Evolutionary conservation across 257 asterid species (phyloP).

Genomic region (Capsicum chinense): DNA sequence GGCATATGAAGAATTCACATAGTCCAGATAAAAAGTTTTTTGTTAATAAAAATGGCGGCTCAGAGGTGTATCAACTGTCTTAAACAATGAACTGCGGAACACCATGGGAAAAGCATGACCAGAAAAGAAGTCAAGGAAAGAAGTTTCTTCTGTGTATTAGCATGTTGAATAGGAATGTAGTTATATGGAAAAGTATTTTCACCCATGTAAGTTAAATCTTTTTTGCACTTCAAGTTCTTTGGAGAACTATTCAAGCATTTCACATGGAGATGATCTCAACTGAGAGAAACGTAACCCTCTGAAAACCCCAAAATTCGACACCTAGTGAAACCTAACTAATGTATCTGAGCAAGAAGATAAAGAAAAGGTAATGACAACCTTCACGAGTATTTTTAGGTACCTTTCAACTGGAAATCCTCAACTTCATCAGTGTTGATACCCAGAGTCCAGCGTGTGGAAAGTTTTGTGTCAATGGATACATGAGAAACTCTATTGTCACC

Average conservation of each 20-base stretch:
- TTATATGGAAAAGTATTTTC: not conserved
- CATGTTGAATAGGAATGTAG: constrained; percentile 18
- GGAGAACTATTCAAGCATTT: constrained; percentile 1
- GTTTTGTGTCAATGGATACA: constrained; percentile 58
- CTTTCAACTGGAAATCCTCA: constrained; percentile 83
- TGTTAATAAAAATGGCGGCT: not conserved
- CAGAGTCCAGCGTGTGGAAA: constrained; percentile 86
- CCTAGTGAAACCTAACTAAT: constrained; percentile 13
- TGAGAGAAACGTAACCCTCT: not conserved
- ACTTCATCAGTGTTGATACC: constrained; percentile 74
- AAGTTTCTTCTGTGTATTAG: not conserved
- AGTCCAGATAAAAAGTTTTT: not conserved
- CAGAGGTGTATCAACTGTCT: constrained; percentile 6
- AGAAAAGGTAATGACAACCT: not conserved
- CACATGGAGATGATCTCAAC: not conserved
- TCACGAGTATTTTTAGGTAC: constrained; percentile 40
- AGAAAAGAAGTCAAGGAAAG: not conserved
- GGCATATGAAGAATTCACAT: constrained; percentile 2
- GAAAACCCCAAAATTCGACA: constrained; percentile 1
- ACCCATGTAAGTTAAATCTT: not conserved
- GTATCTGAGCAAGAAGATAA: not conserved
- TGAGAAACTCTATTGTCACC: constrained; percentile 60
- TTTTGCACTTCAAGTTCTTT: not conserved
- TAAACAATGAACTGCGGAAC: constrained; percentile 6
- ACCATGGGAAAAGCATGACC: constrained; percentile 12